Base-by-base conservation (phyloP, 305 asterid genomes). In the Fraxinus sp. region DNA sequence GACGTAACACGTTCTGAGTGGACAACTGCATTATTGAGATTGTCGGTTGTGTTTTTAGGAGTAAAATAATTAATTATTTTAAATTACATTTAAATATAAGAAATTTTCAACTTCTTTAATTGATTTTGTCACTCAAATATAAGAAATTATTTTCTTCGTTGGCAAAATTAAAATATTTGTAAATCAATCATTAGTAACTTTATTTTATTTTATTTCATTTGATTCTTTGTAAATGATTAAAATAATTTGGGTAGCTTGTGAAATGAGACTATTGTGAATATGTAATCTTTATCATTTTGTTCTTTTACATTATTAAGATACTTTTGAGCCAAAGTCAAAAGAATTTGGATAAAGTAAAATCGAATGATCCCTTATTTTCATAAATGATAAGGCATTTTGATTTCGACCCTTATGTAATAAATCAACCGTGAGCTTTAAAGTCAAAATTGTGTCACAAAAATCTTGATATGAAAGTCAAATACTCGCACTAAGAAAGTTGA, bases 21-120 rank as follows among this genome's bases (percentile, higher is more conserved):
- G 87, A 84, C 86, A 84, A 79, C 88, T 82, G 44, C 85, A 88
- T 89, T 84, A 88, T 89, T 88, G 90, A 62, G 77, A 83, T 76
- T 88, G 92, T 88, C 90, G 92, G 92, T 89, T 82, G 84, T 37
- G 85, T 78, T 79, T 84, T 62, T 81, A 84, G 79, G 79, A 55
- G 81, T 71, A 78, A 77, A 35, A 28, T 70, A 46, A 66, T 77
- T 79, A 33, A 72, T 79, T 85, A 74, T 75, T 79, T 75, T 16
- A 55, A 81, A 81, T 83, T 77, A 35, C 28, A 55, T 74, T 74
- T 11, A 44, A 44, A 11, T 44, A 44, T 11, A 44, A 44, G 55
- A 44, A 44, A 44, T 44, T 10, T 41, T 41, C 30, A 26, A 32
- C 52, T 74, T 79, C 62, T 39, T 68, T 82, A 86, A 88, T 89